phyloP scores from a whole-genome alignment of 2,329 filamentous ascomycete genomes.

The Emergomyces orientalis region DNA sequence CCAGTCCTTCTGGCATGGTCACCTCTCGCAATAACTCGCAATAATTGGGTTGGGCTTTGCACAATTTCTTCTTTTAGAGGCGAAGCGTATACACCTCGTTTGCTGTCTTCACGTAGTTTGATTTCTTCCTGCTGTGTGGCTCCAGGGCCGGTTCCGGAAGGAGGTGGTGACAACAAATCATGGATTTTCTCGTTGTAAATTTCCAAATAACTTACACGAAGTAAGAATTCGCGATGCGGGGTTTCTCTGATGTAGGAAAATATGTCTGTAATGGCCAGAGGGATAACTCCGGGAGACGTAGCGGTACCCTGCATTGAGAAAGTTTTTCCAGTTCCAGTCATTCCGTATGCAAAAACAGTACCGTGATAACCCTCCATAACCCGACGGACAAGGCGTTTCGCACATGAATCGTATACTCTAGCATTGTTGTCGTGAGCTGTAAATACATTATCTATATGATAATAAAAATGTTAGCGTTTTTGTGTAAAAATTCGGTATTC shows the following conservation, averaged over 20 bases:
- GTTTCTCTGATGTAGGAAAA: slow-evolving; percentile 99
- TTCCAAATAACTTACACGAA: slow-evolving; percentile 94
- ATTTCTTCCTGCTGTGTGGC: slow-evolving; percentile 70
- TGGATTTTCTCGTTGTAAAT: slow-evolving; percentile 99
- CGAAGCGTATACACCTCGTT: slow-evolving; percentile 90
- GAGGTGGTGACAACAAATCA: slow-evolving; percentile 73
- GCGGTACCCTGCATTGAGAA: slow-evolving; percentile 99
- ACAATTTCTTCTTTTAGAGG: slow-evolving; percentile 98
- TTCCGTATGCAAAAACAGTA: slow-evolving; percentile 96
- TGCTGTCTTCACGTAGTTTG: slow-evolving; percentile 91
- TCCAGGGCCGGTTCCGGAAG: slow-evolving; percentile 45
- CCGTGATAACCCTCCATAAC: slow-evolving; percentile 99
- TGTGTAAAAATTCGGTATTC: not conserved
- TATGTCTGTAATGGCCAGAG: slow-evolving; percentile 93
- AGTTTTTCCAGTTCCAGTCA: slow-evolving; percentile 98
- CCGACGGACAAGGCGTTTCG: slow-evolving; percentile 84
- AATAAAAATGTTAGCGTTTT: not conserved
- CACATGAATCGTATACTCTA: slow-evolving; percentile 85
- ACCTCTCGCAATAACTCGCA: slow-evolving; percentile 88
- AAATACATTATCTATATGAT: slow-evolving; percentile 78
- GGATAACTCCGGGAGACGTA: slow-evolving; percentile 90
- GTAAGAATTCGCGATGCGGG: slow-evolving; percentile 81
- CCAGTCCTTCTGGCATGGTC: slow-evolving; percentile 83
- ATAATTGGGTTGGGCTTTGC: slow-evolving; percentile 87
- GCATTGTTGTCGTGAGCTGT: slow-evolving; percentile 87